These are phyloP conservation scores for Arabidopsis thaliana DNA, from an alignment of 345 rosid species.

Conservation along the genomic window DNA sequence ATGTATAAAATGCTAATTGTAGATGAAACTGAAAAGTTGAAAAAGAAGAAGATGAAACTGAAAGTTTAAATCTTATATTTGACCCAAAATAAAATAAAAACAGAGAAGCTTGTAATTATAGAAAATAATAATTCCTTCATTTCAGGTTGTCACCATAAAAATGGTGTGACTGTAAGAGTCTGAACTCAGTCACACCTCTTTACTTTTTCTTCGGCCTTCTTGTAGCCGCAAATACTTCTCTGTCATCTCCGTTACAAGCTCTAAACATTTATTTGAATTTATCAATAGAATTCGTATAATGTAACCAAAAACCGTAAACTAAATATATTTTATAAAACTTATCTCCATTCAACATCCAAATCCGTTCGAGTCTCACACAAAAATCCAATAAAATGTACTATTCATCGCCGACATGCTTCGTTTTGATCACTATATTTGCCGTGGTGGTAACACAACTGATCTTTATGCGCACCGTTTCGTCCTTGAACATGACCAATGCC, in stretches of 20 bases:
- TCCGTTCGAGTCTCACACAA: slow-evolving; percentile 2
- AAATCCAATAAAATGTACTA: slow-evolving; percentile 1
- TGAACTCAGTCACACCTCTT: neutral
- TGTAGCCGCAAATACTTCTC: slow-evolving; percentile 18
- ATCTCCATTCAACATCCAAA: neutral
- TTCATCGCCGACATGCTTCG: neutral
- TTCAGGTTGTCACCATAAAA: neutral
- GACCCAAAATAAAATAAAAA: neutral
- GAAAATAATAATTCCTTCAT: slow-evolving; percentile 5
- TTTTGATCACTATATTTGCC: neutral
- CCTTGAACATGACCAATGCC: slow-evolving; percentile 28
- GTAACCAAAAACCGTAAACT: neutral
- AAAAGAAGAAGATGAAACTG: neutral
- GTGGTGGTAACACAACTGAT: slow-evolving; percentile 23
- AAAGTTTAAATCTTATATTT: neutral
- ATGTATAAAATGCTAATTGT: neutral
- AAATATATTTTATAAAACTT: neutral
- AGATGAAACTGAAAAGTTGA: neutral
- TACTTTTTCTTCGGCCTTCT: slow-evolving; percentile 4
- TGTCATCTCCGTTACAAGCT: slow-evolving; percentile 25
- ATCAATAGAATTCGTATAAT: neutral
- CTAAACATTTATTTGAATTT: slow-evolving; percentile 4
- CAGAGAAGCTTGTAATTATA: neutral
- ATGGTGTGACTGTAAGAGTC: slow-evolving; percentile 6
- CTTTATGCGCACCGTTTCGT: slow-evolving; percentile 6